phyloP scores from a whole-genome alignment of 2,329 filamentous ascomycete species.

The Diaporthe australafricana region DNA sequence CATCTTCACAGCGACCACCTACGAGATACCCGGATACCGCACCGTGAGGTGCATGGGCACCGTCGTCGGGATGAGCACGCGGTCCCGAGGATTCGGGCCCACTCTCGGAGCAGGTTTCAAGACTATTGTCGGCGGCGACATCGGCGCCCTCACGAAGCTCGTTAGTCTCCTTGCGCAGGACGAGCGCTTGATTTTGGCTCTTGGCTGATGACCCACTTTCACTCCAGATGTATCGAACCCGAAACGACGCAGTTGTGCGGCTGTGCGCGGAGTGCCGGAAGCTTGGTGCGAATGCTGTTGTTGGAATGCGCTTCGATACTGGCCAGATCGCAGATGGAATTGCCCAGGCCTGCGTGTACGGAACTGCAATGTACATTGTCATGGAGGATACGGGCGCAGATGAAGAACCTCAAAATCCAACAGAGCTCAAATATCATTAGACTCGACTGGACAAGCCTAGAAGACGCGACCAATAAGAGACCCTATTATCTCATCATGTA shows the following conservation, averaged over 20 bases:
- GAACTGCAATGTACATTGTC: constrained; percentile 68
- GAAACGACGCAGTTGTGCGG: constrained; percentile 68
- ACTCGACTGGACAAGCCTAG: no score
- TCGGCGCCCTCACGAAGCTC: constrained; percentile 68
- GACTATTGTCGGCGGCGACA: constrained; percentile 68
- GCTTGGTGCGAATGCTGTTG: constrained; percentile 69
- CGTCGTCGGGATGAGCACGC: constrained; percentile 53
- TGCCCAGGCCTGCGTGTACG: constrained; percentile 70
- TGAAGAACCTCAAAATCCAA: no score
- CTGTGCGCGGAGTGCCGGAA: constrained; percentile 67
- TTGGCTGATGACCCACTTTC: background rate
- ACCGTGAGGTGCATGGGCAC: constrained; percentile 67
- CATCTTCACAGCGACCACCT: constrained; percentile 72
- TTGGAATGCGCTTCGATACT: constrained; percentile 69
- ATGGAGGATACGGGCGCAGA: constrained; percentile 62
- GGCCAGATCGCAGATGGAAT: constrained; percentile 62
- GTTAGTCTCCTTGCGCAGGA: constrained; percentile 41
- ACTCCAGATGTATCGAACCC: constrained; percentile 61
- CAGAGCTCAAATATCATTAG: no score
- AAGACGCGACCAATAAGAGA: no score
- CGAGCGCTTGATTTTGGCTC: background rate
- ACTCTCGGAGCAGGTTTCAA: constrained; percentile 66
- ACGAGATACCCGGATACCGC: constrained; percentile 68
- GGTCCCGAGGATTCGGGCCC: constrained; percentile 68
- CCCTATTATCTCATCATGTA: no score